Evolutionary conservation across 805 yeast genomes (phyloP).

Genomic region (Alloascoidea africana): DNA sequence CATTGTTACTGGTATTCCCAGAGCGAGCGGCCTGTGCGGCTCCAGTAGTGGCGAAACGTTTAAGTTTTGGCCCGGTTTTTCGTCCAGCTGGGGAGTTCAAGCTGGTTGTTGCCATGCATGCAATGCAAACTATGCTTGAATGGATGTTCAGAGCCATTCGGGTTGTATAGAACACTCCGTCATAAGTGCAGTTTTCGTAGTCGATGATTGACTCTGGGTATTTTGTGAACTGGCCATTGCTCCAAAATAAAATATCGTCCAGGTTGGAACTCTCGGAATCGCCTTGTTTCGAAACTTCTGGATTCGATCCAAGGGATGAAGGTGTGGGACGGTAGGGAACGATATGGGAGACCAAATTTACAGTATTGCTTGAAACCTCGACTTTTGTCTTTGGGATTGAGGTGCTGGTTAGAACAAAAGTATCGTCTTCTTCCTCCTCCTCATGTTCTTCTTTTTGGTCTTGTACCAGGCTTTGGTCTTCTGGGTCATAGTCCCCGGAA

Average conservation of each 20-base stretch:
- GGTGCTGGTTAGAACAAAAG: too few relatives aligned
- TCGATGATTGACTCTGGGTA: not conserved
- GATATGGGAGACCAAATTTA: not conserved
- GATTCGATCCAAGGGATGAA: too few relatives aligned
- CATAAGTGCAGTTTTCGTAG: constrained; percentile 1
- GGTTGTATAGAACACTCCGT: constrained; percentile 1
- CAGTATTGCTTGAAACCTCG: not conserved
- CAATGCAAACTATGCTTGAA: not conserved
- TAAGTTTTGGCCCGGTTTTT: not conserved
- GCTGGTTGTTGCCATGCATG: constrained; percentile 1
- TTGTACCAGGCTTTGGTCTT: not conserved
- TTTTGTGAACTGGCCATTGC: not conserved
- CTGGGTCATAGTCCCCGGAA: not conserved
- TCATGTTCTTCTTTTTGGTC: not conserved
- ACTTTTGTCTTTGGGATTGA: not conserved
- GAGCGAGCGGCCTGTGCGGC: not conserved
- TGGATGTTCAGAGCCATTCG: not conserved
- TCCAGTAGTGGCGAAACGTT: not conserved
- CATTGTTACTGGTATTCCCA: not conserved
- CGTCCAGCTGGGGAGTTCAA: too few relatives aligned
- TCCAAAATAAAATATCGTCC: not conserved
- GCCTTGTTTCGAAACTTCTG: too few relatives aligned
- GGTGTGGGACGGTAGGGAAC: not conserved
- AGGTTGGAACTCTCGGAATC: too few relatives aligned
- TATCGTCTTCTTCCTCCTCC: too few relatives aligned